Conservation (phyloP, 495 filamentous ascomycete species). For the Trichoderma gamsii region DNA sequence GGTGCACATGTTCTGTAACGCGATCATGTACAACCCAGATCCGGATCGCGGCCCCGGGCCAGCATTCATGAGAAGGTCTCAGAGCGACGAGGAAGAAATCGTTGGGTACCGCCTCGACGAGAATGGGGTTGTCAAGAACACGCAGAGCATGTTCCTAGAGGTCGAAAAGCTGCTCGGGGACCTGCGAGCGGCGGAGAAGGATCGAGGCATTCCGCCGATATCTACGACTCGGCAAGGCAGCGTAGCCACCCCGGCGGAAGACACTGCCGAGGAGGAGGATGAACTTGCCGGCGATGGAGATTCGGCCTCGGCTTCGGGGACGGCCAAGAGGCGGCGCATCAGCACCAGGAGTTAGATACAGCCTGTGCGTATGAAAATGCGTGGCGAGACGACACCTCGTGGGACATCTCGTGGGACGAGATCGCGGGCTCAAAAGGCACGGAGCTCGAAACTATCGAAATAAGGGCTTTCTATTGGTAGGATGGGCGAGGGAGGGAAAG, state of each 20-base stretch:
- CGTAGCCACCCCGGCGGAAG: conserved; percentile 15
- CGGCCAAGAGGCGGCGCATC: conserved; percentile 16
- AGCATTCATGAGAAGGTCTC: conserved; percentile 40
- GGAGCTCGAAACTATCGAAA: background rate
- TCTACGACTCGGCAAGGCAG: conserved; percentile 6
- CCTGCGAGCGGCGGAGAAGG: conserved; percentile 34
- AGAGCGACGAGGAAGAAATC: conserved; percentile 34
- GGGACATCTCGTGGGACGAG: background rate
- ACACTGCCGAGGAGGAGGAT: conserved; percentile 18
- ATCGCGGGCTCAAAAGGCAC: background rate
- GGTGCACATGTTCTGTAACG: conserved; percentile 96
- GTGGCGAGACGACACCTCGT: background rate
- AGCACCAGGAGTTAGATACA: conserved; percentile 16
- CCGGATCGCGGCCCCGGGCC: conserved; percentile 61
- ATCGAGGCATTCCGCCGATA: conserved; percentile 18
- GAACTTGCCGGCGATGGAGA: conserved; percentile 16
- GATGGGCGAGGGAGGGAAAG: background rate
- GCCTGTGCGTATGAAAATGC: background rate
- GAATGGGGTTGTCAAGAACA: conserved; percentile 74
- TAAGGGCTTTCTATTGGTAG: background rate
- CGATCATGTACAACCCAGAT: conserved; percentile 92
- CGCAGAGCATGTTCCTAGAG: conserved; percentile 74
- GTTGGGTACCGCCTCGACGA: conserved; percentile 56
- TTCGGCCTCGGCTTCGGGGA: background rate
- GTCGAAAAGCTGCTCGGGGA: conserved; percentile 58